These are phyloP conservation scores for Calonectria honghensis DNA, from an alignment of 2,329 filamentous ascomycete genomes.

Conservation along the genomic window DNA sequence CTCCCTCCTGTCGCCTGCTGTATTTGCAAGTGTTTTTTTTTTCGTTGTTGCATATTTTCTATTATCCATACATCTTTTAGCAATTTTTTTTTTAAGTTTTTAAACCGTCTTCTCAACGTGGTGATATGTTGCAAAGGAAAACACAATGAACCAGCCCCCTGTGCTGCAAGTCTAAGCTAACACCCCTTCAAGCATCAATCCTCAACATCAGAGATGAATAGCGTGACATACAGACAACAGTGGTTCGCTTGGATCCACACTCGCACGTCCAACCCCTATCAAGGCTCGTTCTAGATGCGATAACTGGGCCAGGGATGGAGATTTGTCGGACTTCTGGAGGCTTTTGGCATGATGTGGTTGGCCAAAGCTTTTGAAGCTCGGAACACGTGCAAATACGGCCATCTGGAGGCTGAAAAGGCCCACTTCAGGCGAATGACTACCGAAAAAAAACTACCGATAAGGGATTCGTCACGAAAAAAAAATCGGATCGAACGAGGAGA, in stretches of 20 bases:
- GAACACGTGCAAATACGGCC: constrained; percentile 37
- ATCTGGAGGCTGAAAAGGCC: constrained; percentile 38
- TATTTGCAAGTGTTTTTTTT: background rate
- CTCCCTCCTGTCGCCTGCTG: no score
- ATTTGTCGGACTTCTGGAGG: constrained; percentile 44
- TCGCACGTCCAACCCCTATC: constrained; percentile 39
- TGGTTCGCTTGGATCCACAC: constrained; percentile 46
- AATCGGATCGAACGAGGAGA: constrained; percentile 8
- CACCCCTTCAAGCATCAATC: constrained; percentile 2
- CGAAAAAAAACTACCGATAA: constrained; percentile 38
- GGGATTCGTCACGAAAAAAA: constrained; percentile 10
- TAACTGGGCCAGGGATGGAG: constrained; percentile 48
- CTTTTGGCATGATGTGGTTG: constrained; percentile 38
- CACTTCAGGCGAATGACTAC: constrained; percentile 36
- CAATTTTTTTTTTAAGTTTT: background rate
- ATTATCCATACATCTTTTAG: background rate
- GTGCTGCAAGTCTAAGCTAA: background rate
- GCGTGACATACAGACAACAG: constrained; percentile 43
- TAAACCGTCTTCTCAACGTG: background rate
- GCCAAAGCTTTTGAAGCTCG: constrained; percentile 31
- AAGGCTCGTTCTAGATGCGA: constrained; percentile 32
- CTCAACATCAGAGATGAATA: constrained; percentile 29
- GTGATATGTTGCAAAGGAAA: background rate
- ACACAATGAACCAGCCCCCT: background rate
- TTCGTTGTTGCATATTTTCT: background rate